A percentile compares a stretch with the other conserved stretches of the same genome.
Conservation (phyloP, 2,329 filamentous ascomycete species). For the Ilyonectria mors-panacis region DNA sequence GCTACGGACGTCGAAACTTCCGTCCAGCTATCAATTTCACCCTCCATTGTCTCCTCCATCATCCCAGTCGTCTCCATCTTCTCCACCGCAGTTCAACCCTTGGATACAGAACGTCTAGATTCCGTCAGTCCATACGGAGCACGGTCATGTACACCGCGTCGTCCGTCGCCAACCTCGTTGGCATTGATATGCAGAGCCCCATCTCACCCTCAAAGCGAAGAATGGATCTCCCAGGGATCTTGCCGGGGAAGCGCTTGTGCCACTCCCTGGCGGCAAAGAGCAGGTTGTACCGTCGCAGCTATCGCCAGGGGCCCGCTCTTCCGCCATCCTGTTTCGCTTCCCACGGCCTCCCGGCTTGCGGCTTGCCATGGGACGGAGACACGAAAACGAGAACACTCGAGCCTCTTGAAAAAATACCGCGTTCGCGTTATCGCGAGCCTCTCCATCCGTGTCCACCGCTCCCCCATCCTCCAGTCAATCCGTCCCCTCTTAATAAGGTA, state of each 20-base stretch:
- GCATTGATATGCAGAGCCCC: slow-evolving; percentile 35
- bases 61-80: background rate
- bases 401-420: slow-evolving; percentile 50
- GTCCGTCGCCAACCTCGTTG: slow-evolving; percentile 37
- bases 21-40: background rate
- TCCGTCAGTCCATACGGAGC: slow-evolving; percentile 19
- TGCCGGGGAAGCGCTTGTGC: slow-evolving; percentile 25
- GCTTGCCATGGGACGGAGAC: slow-evolving; percentile 38
- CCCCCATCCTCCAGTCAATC: slow-evolving; percentile 29
- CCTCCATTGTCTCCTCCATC: slow-evolving; percentile 17
- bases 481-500: slow-evolving; percentile 32
- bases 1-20: background rate
- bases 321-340: slow-evolving; percentile 31
- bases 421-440: slow-evolving; percentile 46
- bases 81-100: slow-evolving; percentile 27
- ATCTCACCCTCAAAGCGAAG: slow-evolving; percentile 21
- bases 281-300: slow-evolving; percentile 29
- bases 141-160: background rate
- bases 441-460: slow-evolving; percentile 43
- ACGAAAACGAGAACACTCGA: slow-evolving; percentile 48
- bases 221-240: slow-evolving; percentile 30
- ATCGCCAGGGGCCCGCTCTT: slow-evolving; percentile 32
- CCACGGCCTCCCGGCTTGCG: slow-evolving; percentile 18
- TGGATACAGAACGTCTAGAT: slow-evolving; percentile 29
- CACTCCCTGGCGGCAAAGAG: slow-evolving; percentile 22